Conservation (phyloP, 345 rosid species). For the Syzygium grande region DNA sequence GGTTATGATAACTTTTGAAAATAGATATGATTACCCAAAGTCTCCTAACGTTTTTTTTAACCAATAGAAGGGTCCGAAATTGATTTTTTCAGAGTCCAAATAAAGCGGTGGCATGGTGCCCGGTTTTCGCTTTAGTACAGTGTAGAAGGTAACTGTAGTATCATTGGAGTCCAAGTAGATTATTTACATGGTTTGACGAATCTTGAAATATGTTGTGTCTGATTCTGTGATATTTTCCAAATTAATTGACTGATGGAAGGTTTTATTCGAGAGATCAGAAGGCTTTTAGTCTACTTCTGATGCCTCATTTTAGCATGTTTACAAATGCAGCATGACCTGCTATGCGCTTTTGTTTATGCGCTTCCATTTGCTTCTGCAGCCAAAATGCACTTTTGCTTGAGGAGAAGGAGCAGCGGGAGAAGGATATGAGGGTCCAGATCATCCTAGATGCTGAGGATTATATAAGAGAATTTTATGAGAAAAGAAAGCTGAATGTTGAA, state of each 20-base stretch:
- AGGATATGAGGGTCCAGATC: slow-evolving; percentile 55
- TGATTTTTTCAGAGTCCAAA: neutral
- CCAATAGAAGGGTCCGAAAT: neutral
- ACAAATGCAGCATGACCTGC: neutral
- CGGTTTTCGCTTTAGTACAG: neutral
- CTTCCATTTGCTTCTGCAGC: slow-evolving; percentile 18
- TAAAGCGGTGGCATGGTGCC: neutral
- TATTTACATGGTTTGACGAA: neutral
- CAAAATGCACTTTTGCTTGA: slow-evolving; percentile 55
- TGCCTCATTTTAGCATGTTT: neutral
- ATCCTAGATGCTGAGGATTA: slow-evolving; percentile 57
- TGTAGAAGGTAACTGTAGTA: neutral
- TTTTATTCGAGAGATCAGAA: neutral
- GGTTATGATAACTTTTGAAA: neutral
- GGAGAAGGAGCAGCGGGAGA: slow-evolving; percentile 71
- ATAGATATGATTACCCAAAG: neutral
- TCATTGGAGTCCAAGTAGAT: neutral
- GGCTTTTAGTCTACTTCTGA: neutral
- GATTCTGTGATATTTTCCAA: neutral
- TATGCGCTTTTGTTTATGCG: neutral
- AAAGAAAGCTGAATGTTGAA: slow-evolving; percentile 45
- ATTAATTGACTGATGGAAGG: neutral
- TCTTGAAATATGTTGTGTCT: neutral
- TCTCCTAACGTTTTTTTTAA: neutral
- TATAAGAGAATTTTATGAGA: slow-evolving; percentile 52